Evolutionary conservation across 352 stramenopile species (phyloP).

Genomic region (Globisporangium cederbergense): DNA sequence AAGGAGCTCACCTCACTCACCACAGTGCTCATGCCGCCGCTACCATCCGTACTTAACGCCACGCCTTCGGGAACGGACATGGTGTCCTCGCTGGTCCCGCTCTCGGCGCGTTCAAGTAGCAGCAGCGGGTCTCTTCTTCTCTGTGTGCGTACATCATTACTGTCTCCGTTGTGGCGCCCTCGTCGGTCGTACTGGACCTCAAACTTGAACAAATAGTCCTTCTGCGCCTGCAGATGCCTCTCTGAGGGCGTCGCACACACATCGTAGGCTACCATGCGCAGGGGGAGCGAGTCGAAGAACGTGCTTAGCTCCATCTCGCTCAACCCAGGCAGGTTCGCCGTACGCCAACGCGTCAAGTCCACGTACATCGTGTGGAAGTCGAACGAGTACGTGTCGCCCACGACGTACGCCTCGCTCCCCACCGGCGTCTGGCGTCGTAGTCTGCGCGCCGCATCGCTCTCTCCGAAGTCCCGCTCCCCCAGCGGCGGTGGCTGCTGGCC

Average conservation of each 20-base stretch:
- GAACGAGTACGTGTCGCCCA: slow-evolving; percentile 83
- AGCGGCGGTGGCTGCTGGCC: slow-evolving; percentile 50
- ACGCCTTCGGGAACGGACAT: slow-evolving; percentile 19
- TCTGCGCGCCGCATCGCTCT: slow-evolving; percentile 41
- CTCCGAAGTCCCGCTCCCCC: slow-evolving; percentile 58
- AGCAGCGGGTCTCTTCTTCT: slow-evolving; percentile 5
- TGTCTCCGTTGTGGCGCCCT: slow-evolving; percentile 2
- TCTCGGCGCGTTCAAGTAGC: slow-evolving; percentile 13
- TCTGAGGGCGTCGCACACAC: slow-evolving; percentile 17
- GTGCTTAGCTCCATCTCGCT: slow-evolving; percentile 68
- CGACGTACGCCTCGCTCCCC: slow-evolving; percentile 40
- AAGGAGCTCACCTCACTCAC: slow-evolving; percentile 50
- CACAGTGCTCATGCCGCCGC: slow-evolving; percentile 36
- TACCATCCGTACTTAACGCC: slow-evolving; percentile 25
- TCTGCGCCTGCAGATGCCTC: slow-evolving; percentile 49
- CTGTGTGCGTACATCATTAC: slow-evolving; percentile 8
- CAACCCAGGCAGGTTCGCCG: slow-evolving; percentile 70
- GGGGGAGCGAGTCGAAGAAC: slow-evolving; percentile 76
- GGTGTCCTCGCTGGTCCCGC: slow-evolving; percentile 7
- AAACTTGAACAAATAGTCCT: slow-evolving; percentile 83
- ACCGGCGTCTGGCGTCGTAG: slow-evolving; percentile 46
- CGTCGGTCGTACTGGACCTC: slow-evolving; percentile 54
- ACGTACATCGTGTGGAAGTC: slow-evolving; percentile 90
- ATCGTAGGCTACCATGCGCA: slow-evolving; percentile 77
- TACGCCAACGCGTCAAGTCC: slow-evolving; percentile 76